A percentile compares a stretch with the other conserved stretches of the same genome.
These are phyloP conservation scores for Fraxinus angustifolia DNA, from an alignment of 305 asterid genomes.

Conservation along the genomic window DNA sequence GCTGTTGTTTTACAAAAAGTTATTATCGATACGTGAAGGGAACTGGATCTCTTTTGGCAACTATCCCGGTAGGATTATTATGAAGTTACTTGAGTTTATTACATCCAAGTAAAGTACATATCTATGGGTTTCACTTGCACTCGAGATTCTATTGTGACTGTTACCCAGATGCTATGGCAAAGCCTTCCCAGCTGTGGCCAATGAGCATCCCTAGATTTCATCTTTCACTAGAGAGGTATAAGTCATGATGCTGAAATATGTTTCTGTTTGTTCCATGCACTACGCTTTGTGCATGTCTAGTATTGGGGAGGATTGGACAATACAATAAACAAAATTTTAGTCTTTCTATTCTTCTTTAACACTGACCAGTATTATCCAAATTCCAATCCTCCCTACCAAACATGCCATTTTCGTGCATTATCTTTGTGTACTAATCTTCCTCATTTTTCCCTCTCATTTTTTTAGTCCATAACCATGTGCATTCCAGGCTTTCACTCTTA, in stretches of 20 bases:
- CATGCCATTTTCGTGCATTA: neutral
- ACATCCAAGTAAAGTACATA: neutral
- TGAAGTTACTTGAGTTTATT: neutral
- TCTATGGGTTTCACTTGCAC: neutral
- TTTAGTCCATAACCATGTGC: neutral
- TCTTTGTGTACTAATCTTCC: neutral
- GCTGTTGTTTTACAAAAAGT: constrained; percentile 95
- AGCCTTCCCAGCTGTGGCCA: neutral
- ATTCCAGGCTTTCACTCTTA: neutral
- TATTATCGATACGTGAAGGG: constrained; percentile 92
- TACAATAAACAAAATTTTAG: neutral
- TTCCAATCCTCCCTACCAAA: neutral
- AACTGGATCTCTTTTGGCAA: constrained; percentile 89
- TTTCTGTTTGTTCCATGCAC: neutral
- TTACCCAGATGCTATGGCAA: constrained; percentile 1
- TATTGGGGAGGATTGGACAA: neutral
- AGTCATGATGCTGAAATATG: neutral
- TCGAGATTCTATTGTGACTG: neutral
- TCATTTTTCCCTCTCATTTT: neutral
- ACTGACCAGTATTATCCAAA: neutral
- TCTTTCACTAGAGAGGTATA: neutral
- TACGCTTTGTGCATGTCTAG: neutral
- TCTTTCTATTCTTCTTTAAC: neutral
- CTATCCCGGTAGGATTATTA: constrained; percentile 45
- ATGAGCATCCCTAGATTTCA: constrained; percentile 3